Evolutionary conservation across 2,329 filamentous ascomycete genomes (phyloP).

Genomic region (Cryphonectria parasitica): DNA sequence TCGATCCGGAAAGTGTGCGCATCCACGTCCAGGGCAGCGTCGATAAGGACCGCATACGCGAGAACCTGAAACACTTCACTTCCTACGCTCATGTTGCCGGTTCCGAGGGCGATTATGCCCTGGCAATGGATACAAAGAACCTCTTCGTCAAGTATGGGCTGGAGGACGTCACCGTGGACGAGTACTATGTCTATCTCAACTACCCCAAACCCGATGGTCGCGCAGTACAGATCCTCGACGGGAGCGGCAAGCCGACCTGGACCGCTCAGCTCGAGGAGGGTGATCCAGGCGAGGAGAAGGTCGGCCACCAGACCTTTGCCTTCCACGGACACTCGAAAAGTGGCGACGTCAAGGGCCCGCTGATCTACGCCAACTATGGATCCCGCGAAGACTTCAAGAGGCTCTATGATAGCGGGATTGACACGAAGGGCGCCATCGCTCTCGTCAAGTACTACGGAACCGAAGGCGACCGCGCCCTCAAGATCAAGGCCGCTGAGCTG

Average conservation of each 20-base stretch:
- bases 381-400: slow-evolving; percentile 79
- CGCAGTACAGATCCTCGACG: slow-evolving; percentile 77
- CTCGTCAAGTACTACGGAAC: slow-evolving; percentile 81
- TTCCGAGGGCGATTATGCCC: slow-evolving; percentile 87
- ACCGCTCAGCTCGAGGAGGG: slow-evolving; percentile 84
- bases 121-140: slow-evolving; percentile 82
- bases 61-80: slow-evolving; percentile 77
- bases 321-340: slow-evolving; percentile 91
- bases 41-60: slow-evolving; percentile 69
- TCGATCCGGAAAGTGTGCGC: slow-evolving; percentile 82
- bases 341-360: slow-evolving; percentile 81
- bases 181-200: slow-evolving; percentile 89
- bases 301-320: slow-evolving; percentile 70
- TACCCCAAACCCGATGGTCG: slow-evolving; percentile 81
- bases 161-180: slow-evolving; percentile 75
- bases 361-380: slow-evolving; percentile 94
- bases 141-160: slow-evolving; percentile 74
- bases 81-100: slow-evolving; percentile 89
- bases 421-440: slow-evolving; percentile 78
- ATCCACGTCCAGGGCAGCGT: slow-evolving; percentile 74
- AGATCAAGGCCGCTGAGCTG: slow-evolving; percentile 87
- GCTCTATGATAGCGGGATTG: slow-evolving; percentile 71
- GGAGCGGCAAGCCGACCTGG: slow-evolving; percentile 69
- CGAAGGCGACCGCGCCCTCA: slow-evolving; percentile 73
- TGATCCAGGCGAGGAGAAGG: slow-evolving; percentile 64